phyloP scores from a whole-genome alignment of 2,329 filamentous ascomycete genomes.

The Pseudohalonectria lignicola region DNA sequence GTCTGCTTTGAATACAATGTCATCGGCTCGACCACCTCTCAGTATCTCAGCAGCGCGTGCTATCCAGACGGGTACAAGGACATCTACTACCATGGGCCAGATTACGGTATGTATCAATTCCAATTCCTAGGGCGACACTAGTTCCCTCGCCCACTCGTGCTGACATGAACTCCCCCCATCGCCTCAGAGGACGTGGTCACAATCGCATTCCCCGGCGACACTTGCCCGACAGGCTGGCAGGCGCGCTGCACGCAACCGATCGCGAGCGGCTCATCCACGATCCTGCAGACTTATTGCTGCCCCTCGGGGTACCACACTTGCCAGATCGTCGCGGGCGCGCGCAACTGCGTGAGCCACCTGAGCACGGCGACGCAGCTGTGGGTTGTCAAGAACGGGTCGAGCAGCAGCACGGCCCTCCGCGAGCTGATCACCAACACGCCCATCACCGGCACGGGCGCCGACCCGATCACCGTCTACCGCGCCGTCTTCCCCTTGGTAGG shows the following conservation, averaged over 20 bases:
- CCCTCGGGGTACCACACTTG: conserved; percentile 1
- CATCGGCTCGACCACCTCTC: background rate
- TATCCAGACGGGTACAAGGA: conserved; percentile 2
- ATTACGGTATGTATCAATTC: background rate
- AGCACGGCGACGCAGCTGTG: background rate
- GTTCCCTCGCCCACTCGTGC: background rate
- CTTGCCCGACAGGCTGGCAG: conserved; percentile 2
- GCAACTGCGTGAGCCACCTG: background rate
- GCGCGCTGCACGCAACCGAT: background rate
- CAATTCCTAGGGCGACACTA: background rate
- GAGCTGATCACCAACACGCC: background rate
- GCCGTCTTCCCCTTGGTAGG: conserved; percentile 1
- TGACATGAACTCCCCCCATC: background rate
- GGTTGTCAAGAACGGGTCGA: background rate
- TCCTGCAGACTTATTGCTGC: background rate
- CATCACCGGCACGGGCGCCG: background rate
- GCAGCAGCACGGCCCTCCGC: background rate
- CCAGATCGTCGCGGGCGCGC: background rate
- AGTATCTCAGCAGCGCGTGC: background rate
- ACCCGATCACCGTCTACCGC: background rate
- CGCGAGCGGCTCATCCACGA: background rate
- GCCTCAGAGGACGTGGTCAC: background rate
- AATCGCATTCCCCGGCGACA: background rate
- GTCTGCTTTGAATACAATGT: background rate
- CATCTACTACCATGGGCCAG: background rate